Conservation (phyloP, 352 stramenopile species). For the Blastocystis hominis region DNA sequence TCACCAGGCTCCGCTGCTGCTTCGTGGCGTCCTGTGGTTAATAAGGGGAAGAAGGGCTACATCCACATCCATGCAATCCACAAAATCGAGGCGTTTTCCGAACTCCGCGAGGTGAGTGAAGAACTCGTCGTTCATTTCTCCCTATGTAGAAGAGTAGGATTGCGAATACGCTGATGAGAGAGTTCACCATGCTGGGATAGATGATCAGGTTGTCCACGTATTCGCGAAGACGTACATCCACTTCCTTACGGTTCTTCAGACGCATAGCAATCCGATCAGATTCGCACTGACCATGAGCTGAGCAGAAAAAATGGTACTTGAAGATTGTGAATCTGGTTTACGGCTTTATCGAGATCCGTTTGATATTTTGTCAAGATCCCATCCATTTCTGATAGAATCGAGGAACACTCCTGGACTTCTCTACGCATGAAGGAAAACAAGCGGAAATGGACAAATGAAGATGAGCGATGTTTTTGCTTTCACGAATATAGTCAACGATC, state of each 20-base stretch:
- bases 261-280: slow-evolving; percentile 21
- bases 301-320: not conserved
- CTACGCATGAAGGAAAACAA: not conserved
- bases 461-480: slow-evolving; percentile 22
- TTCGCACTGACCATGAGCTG: not conserved
- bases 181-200: not conserved
- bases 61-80: slow-evolving; percentile 37
- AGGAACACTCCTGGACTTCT: not conserved
- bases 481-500: slow-evolving; percentile 2
- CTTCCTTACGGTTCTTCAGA: not conserved
- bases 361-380: slow-evolving; percentile 14
- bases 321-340: not conserved
- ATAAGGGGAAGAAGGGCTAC: not conserved
- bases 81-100: not conserved
- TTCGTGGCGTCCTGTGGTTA: not conserved
- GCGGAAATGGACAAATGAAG: not conserved
- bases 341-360: not conserved
- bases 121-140: slow-evolving; percentile 31
- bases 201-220: not conserved
- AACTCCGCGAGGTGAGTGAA: not conserved
- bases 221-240: not conserved
- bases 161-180: not conserved
- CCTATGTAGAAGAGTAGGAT: not conserved
- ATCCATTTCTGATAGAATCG: slow-evolving; percentile 15
- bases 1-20: not conserved